Evolutionary conservation across 768 basidiomycete genomes (phyloP).

Genomic region (Amanita subjunquillea): DNA sequence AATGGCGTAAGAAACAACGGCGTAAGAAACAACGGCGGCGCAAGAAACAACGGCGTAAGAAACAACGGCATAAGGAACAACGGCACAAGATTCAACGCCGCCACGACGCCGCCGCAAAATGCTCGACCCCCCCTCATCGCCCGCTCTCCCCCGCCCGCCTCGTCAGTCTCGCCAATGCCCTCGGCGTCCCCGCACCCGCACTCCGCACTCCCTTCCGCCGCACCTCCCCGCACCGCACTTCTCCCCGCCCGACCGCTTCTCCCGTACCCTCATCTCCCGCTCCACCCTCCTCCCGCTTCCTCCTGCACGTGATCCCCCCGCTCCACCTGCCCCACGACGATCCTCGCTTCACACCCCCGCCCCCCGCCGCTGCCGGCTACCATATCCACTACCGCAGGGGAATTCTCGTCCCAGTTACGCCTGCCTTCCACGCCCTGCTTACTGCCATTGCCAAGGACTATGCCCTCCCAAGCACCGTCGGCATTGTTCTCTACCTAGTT

Average conservation of each 20-base stretch:
- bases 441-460: slow-evolving; percentile 89
- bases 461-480: slow-evolving; percentile 77
- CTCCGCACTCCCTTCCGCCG: slow-evolving; percentile 19
- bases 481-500: slow-evolving; percentile 77
- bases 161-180: slow-evolving; percentile 77
- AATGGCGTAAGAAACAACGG: too few relatives aligned
- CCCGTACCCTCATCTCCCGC: slow-evolving; percentile 42
- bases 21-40: too few relatives aligned
- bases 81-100: slow-evolving; percentile 1
- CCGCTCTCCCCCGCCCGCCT: slow-evolving; percentile 66
- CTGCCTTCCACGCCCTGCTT: slow-evolving; percentile 76
- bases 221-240: slow-evolving; percentile 16
- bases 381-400: slow-evolving; percentile 76
- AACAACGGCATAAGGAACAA: too few relatives aligned
- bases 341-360: slow-evolving; percentile 40
- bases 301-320: slow-evolving; percentile 82
- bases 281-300: slow-evolving; percentile 44
- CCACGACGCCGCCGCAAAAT: slow-evolving; percentile 18
- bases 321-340: slow-evolving; percentile 49
- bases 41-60: too few relatives aligned
- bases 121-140: slow-evolving; percentile 60
- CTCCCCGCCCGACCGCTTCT: slow-evolving; percentile 21
- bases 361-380: slow-evolving; percentile 58
- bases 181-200: slow-evolving; percentile 70
- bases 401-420: slow-evolving; percentile 76